Percentiles rank a stretch among this genome's conserved stretches.
phyloP scores from a whole-genome alignment of 192 early-diverging fungal species.

The Geranomyces michiganensis region DNA sequence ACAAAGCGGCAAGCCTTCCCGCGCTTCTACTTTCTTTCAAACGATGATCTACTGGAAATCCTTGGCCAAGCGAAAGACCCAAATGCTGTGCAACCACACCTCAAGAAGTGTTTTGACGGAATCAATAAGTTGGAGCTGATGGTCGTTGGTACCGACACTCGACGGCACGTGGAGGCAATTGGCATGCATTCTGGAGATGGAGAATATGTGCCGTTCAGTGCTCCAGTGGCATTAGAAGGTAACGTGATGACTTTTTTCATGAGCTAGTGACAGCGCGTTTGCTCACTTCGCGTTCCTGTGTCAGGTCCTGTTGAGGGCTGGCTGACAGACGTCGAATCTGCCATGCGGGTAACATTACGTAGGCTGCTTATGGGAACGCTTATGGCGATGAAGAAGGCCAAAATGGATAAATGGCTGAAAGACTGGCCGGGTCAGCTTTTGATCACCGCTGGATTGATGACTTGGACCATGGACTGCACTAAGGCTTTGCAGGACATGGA shows the following conservation, averaged over 20 bases:
- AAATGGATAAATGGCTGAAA: constrained; percentile 67
- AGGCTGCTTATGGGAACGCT: constrained; percentile 55
- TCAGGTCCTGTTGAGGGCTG: constrained; percentile 57
- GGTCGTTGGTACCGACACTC: constrained; percentile 52
- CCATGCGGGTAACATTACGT: constrained; percentile 56
- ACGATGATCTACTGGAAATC: constrained; percentile 65
- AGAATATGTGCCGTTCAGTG: constrained; percentile 61
- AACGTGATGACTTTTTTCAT: constrained; percentile 29
- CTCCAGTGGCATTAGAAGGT: constrained; percentile 57
- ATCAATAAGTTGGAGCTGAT: constrained; percentile 57
- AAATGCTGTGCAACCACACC: constrained; percentile 60
- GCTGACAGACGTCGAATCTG: constrained; percentile 57
- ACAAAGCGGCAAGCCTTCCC: constrained; percentile 63
- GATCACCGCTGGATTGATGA: constrained; percentile 58
- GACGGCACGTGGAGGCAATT: constrained; percentile 56
- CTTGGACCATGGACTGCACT: constrained; percentile 64
- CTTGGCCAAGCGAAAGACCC: constrained; percentile 64
- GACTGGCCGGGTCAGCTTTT: constrained; percentile 64
- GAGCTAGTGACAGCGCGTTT: constrained; percentile 46
- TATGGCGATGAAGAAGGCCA: constrained; percentile 56
- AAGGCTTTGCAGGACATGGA: constrained; percentile 58
- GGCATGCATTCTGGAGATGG: constrained; percentile 68
- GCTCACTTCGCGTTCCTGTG: constrained; percentile 38
- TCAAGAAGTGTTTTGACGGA: constrained; percentile 66
- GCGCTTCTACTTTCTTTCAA: constrained; percentile 65